Conservation (phyloP, 176 grass and related monocot genomes). For the Alopecurus myosuroides region DNA sequence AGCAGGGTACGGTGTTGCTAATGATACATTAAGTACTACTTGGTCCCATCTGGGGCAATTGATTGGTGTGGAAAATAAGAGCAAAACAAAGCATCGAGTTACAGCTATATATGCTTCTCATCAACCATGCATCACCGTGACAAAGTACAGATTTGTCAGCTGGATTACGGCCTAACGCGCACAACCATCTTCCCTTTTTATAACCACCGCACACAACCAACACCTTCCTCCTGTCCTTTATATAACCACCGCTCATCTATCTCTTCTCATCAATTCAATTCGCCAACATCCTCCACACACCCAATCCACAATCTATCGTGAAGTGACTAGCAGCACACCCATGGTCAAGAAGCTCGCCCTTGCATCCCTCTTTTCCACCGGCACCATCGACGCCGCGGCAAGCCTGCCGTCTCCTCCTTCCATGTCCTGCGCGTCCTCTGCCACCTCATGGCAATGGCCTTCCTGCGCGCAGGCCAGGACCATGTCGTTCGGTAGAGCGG, state of each 20-base stretch:
- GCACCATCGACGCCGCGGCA: slow-evolving; percentile 18
- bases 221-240: background rate
- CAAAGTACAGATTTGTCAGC: too few species aligned
- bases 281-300: background rate
- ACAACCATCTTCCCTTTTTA: too few species aligned
- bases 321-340: background rate
- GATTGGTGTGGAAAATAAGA: too few species aligned
- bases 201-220: background rate
- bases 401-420: too few species aligned
- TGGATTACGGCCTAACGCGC: too few species aligned
- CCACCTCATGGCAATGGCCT: slow-evolving; percentile 34
- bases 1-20: background rate
- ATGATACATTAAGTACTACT: background rate
- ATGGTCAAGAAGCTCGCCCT: slow-evolving; percentile 52
- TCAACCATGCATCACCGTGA: too few species aligned
- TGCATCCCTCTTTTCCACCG: slow-evolving; percentile 42
- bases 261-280: background rate
- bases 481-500: slow-evolving; percentile 20
- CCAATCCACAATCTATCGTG: background rate
- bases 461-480: slow-evolving; percentile 36
- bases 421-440: slow-evolving; percentile 14
- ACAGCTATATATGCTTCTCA: too few species aligned
- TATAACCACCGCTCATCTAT: background rate
- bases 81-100: too few species aligned
- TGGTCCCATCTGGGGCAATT: background rate